Evolutionary conservation across 116 monocot species (phyloP), one percentile per base, ranked within the genome.

Genomic region (Iris pallida): DNA sequence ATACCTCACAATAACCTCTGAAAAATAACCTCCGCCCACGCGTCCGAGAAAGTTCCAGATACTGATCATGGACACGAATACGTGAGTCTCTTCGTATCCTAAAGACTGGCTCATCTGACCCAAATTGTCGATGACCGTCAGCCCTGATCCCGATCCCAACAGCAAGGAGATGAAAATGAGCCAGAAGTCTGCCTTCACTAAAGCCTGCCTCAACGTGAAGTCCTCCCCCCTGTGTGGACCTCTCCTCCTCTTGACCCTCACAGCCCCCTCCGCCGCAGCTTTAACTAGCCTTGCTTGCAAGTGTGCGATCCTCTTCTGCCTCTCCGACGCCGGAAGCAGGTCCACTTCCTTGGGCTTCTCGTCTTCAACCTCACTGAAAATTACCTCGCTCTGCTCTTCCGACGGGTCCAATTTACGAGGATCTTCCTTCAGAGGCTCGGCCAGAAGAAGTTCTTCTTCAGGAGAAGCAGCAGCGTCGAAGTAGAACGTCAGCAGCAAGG

Each of bases 291-390:
- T 82, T 17, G 85, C 60, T 69, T 86, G 83, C 68, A 86, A 62
- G 47, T 83, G 84, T 2, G 61, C 77, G 64, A 86, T 86, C 61
- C 87, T 68, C 56, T 87, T 88, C 46, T 76, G 77, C 76, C 90
- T 87, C 81, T 88, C 85, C 47, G 46, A 51, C 18, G 80, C 76
- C 54, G 87, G 90, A 65, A 94, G 85, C 57, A 83, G 72, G 52
- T 90, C 88, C 12, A 90, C 75, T 0, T 85, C 73, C 70, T 88
- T 94, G 60, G 82, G 87, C 15, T 90, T 90, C 68, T 88, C 85
- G 1, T 51, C 49, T 51, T 30, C 30, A 16, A 94, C 66, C 42
- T 94, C 93, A 66, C 93, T 90, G 10, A 90, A 47, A 62, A 94
- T 87, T 45, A 80, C 64, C 52, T 87, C 84, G 13, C 53, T 47